phyloP scores from a whole-genome alignment of 805 yeast genomes.

The Debaryomyces castellii region DNA sequence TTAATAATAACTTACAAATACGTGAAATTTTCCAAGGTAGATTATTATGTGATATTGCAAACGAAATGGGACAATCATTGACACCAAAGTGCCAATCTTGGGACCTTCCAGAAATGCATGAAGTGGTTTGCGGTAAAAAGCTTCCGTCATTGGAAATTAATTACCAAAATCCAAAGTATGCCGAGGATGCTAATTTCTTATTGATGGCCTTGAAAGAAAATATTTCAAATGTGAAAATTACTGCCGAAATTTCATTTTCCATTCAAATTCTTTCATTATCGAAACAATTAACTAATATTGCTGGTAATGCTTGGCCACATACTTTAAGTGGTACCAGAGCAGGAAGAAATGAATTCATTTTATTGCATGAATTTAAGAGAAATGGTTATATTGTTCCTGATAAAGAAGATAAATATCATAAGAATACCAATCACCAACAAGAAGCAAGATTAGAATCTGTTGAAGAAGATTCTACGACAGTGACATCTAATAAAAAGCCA shows the following conservation, averaged over 20 bases:
- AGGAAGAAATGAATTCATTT: constrained; percentile 90
- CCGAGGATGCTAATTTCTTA: constrained; percentile 65
- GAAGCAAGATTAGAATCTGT: constrained; percentile 30
- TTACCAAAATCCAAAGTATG: constrained; percentile 61
- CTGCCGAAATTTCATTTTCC: constrained; percentile 77
- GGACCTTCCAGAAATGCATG: constrained; percentile 91
- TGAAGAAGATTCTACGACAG: constrained; percentile 47
- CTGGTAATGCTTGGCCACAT: constrained; percentile 97
- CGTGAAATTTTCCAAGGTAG: constrained; percentile 82
- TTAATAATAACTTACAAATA: constrained; percentile 52
- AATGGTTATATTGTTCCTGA: constrained; percentile 87
- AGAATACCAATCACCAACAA: constrained; percentile 34
- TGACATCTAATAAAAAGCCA: constrained; percentile 60
- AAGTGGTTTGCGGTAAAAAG: constrained; percentile 67
- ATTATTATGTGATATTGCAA: constrained; percentile 86
- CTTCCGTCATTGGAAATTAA: constrained; percentile 70
- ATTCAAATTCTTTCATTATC: constrained; percentile 86
- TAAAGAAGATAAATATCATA: constrained; percentile 51
- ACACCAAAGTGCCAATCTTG: constrained; percentile 91
- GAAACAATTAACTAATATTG: constrained; percentile 85
- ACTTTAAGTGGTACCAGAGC: constrained; percentile 94
- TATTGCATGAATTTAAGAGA: constrained; percentile 85
- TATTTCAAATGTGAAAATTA: constrained; percentile 60
- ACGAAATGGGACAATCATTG: constrained; percentile 91
- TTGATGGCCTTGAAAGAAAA: constrained; percentile 72